These are phyloP conservation scores for Colletotrichum magnum DNA, from an alignment of 2,329 filamentous ascomycete species.

Conservation along the genomic window DNA sequence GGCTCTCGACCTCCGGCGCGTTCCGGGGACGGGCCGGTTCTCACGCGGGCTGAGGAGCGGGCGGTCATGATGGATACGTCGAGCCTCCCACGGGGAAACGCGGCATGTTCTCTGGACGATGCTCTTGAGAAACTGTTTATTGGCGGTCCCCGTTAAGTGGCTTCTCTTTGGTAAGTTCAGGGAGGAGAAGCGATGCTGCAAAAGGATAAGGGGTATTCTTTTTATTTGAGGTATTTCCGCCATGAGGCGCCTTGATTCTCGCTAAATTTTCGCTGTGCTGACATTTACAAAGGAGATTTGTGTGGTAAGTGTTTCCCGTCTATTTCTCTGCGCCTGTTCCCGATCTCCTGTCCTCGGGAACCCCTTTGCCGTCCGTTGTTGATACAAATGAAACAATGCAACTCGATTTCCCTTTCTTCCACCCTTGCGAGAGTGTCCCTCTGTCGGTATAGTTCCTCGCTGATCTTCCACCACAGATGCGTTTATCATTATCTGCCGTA, in stretches of 20 bases:
- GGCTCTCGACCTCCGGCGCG: neutral
- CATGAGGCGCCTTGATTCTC: neutral
- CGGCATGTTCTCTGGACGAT: neutral
- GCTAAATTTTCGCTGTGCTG: neutral
- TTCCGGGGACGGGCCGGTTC: neutral
- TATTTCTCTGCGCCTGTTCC: neutral
- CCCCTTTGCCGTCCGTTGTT: neutral
- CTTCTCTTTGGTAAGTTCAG: too few relatives aligned
- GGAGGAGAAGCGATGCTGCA: too few relatives aligned
- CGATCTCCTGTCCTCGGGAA: neutral
- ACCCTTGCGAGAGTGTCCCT: neutral
- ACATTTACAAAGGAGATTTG: neutral
- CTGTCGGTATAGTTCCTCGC: neutral
- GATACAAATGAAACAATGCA: slow-evolving; percentile 11
- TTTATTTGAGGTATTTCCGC: neutral
- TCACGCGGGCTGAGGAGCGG: slow-evolving; percentile 16
- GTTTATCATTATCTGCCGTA: slow-evolving; percentile 8
- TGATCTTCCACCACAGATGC: neutral
- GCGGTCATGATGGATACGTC: neutral
- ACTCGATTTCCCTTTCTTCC: neutral
- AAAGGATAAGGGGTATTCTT: neutral
- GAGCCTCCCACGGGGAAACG: neutral
- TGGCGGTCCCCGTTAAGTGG: too few relatives aligned
- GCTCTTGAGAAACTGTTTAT: neutral
- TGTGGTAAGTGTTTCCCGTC: neutral